Evolutionary conservation across 2,329 filamentous ascomycete genomes (phyloP), one percentile per base, ranked within the genome.

Genomic region (Phaeoacremonium minimum): DNA sequence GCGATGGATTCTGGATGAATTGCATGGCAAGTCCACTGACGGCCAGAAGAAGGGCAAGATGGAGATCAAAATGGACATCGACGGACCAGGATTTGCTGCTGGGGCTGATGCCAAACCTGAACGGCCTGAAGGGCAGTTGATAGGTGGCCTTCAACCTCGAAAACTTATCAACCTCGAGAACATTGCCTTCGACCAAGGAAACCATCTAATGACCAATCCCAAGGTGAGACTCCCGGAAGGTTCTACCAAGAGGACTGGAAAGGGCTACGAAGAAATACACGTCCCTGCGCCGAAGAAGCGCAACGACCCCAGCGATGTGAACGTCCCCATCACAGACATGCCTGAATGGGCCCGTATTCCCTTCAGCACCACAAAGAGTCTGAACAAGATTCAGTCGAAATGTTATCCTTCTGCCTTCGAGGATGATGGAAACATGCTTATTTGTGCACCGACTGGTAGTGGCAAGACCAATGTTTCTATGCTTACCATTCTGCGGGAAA

Each of bases 391-490:
- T 28, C 93, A 98, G 64, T 93, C 91, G 4, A 90, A 85, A 59
- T 97, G 91, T 57, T 98, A 81, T 56, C 86, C 88, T 2, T 81
- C 86, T 4, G 93, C 93, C 1, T 98, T 98, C 55, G 76, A 88
- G 42, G 86, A 91, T 43, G 94, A 98, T 56, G 91, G 89, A 19
- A 98, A 98, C 57, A 89, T 98, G 87, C 83, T 98, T 38, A 85
- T 98, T 55, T 98, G 93, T 60, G 94, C 93, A 6, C 93, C 93
- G 2, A 98, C 93, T 33, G 93, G 93, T 48, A 95, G 89, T 58
- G 93, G 93, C 56, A 98, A 98, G 68, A 98, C 93, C 2, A 98
- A 98, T 54, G 93, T 98, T 35, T 91, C 91, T 29, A 97, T 98
- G 91, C 72, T 98, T 45, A 84, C 91, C 3, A 97, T 98, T 55